Evolutionary conservation across 2,329 filamentous ascomycete species (phyloP).

Genomic region (Coniochaeta ligniaria): DNA sequence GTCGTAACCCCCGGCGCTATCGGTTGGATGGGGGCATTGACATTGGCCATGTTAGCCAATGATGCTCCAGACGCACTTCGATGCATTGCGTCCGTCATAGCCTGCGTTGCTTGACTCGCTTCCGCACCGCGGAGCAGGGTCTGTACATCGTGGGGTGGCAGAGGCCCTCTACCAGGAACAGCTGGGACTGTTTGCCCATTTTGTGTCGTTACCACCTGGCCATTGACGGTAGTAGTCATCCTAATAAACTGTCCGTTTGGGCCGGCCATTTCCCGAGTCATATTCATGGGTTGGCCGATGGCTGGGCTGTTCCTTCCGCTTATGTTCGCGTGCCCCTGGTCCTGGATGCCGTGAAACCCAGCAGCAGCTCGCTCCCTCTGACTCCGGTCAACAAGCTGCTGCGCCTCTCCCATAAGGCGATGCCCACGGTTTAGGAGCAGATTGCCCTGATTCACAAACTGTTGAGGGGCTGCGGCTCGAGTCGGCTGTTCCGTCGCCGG

Average conservation of each 20-base stretch:
- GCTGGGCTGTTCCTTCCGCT: conserved; percentile 19
- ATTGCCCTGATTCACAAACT: conserved; percentile 23
- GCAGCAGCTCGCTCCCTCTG: conserved; percentile 32
- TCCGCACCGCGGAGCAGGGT: conserved; percentile 39
- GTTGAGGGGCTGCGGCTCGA: conserved; percentile 34
- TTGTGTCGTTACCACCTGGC: not conserved
- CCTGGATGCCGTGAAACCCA: conserved; percentile 32
- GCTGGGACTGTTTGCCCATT: conserved; percentile 9
- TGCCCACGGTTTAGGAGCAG: not conserved
- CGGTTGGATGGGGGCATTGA: conserved; percentile 22
- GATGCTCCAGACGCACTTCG: conserved; percentile 41
- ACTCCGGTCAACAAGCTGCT: conserved; percentile 18
- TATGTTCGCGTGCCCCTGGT: conserved; percentile 15
- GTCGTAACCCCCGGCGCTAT: conserved; percentile 36
- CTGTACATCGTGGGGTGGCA: conserved; percentile 36
- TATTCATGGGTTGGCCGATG: conserved; percentile 22
- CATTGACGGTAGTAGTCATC: conserved; percentile 24
- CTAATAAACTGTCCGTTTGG: conserved; percentile 46
- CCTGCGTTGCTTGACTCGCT: conserved; percentile 31
- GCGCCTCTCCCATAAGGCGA: not conserved
- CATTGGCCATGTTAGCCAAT: conserved; percentile 24
- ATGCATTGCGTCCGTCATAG: conserved; percentile 41
- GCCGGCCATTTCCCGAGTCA: conserved; percentile 39
- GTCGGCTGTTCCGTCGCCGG: conserved; percentile 37
- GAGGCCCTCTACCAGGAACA: conserved; percentile 18